phyloP scores from a whole-genome alignment of 208 protist genomes.

The Acanthamoeba lenticulata region DNA sequence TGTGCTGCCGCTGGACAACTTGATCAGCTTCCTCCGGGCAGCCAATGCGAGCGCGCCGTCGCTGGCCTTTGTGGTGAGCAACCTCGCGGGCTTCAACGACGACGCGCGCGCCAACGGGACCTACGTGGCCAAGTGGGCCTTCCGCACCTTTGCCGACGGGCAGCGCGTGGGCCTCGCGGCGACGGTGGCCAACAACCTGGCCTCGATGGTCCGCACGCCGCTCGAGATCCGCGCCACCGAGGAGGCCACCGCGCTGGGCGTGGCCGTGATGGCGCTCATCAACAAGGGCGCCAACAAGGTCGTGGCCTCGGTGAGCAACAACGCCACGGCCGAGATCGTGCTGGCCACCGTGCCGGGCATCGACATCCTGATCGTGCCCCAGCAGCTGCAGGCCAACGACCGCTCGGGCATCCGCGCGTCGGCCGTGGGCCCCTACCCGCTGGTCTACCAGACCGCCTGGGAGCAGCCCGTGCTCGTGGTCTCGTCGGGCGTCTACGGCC shows the following conservation, averaged over 20 bases:
- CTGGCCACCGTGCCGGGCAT: conserved; percentile 28
- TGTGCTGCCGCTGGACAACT: background rate
- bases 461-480: conserved; percentile 47
- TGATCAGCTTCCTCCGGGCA: background rate
- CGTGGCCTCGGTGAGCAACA: background rate
- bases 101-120: background rate
- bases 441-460: background rate
- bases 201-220: background rate
- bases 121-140: background rate
- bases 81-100: background rate
- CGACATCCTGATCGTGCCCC: conserved; percentile 28
- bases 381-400: background rate
- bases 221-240: background rate
- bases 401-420: background rate
- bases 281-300: conserved; percentile 57
- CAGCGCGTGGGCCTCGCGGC: background rate
- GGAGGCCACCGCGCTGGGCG: background rate
- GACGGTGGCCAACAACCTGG: background rate
- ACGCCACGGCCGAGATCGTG: background rate
- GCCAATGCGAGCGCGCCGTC: background rate
- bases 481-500: background rate
- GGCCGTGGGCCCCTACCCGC: background rate
- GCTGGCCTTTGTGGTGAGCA: background rate
- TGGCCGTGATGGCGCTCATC: background rate
- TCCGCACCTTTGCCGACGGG: background rate